Evolutionary conservation across 257 asterid genomes (phyloP), one percentile per base, ranked within the genome.

Genomic region (Ehretia macrophylla): DNA sequence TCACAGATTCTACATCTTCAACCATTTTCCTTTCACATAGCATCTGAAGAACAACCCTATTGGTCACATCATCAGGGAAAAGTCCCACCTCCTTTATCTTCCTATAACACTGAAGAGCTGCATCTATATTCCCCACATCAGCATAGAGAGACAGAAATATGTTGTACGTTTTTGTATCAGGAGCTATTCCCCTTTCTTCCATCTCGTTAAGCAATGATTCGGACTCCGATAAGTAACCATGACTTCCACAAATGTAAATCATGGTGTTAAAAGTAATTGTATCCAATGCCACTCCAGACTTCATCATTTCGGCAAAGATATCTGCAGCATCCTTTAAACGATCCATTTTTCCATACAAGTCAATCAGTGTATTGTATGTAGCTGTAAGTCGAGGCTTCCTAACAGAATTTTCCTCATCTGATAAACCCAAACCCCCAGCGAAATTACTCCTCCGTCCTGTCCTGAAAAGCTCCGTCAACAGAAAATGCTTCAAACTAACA

Each of bases 281-380:
- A 62, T 92, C 97, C 62, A 78, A 54, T 0, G 81, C 79, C 63
- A 88, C 95, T 64, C 98, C 95, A 38, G 79, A 78, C 64, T 74
- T 85, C 72, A 91, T 59, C 98, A 88, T 91, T 59, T 82, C 95
- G 6, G 84, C 77, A 72, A 92, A 88, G 48, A 84, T 83, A 62
- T 74, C 79, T 0, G 93, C 86, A 58, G 98, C 97, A 8, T 88
- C 98, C 52, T 81, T 72, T 83, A 92, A 76, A 14, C 83, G 77
- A 37, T 90, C 95, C 13, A 96, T 96, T 70, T 92, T 88, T 54
- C 98, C 98, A 35, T 88, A 91, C 77, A 91, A 79, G 76, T 91
- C 97, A 56, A 91, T 91, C 56, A 91, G 81, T 50, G 95, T 86
- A 67, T 91, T 88, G 63, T 88, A 91, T 20, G 98, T 88, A 59